Conservation (phyloP, 1,139 yeast genomes). For the Sugiyamaella japonica region DNA sequence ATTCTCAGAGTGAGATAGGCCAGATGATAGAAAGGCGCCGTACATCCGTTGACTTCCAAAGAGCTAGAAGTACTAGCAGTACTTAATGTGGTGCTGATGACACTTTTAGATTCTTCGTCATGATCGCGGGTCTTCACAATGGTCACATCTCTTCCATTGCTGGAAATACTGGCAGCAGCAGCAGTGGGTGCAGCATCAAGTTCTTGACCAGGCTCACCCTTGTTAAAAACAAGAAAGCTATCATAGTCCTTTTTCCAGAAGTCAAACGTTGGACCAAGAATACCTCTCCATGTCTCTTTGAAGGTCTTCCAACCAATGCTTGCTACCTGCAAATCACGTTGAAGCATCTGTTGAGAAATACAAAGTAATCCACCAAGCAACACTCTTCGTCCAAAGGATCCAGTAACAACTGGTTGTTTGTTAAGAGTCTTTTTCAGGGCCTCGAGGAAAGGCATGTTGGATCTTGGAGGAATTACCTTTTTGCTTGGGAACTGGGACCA, state of each 20-base stretch:
- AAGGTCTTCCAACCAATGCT: slow-evolving; percentile 45
- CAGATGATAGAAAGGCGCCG: slow-evolving; percentile 42
- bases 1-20: slow-evolving; percentile 72
- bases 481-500: slow-evolving; percentile 58
- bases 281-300: slow-evolving; percentile 61
- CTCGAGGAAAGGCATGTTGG: slow-evolving; percentile 44
- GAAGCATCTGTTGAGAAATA: slow-evolving; percentile 72
- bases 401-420: slow-evolving; percentile 51
- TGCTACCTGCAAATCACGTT: slow-evolving; percentile 59
- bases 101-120: slow-evolving; percentile 7
- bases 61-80: slow-evolving; percentile 1
- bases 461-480: slow-evolving; percentile 34
- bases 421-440: slow-evolving; percentile 59
- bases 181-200: background rate
- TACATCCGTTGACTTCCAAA: slow-evolving; percentile 30
- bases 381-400: slow-evolving; percentile 62
- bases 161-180: background rate
- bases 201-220: slow-evolving; percentile 10
- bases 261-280: slow-evolving; percentile 61
- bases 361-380: slow-evolving; percentile 70
- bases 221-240: slow-evolving; percentile 2
- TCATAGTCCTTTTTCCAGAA: slow-evolving; percentile 47
- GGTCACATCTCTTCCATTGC: background rate
- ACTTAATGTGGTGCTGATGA: slow-evolving; percentile 5
- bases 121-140: background rate